Percentiles rank a stretch among this genome's conserved stretches.
phyloP scores from a whole-genome alignment of 2,329 filamentous ascomycete species.

The Scytalidium lignicola region DNA sequence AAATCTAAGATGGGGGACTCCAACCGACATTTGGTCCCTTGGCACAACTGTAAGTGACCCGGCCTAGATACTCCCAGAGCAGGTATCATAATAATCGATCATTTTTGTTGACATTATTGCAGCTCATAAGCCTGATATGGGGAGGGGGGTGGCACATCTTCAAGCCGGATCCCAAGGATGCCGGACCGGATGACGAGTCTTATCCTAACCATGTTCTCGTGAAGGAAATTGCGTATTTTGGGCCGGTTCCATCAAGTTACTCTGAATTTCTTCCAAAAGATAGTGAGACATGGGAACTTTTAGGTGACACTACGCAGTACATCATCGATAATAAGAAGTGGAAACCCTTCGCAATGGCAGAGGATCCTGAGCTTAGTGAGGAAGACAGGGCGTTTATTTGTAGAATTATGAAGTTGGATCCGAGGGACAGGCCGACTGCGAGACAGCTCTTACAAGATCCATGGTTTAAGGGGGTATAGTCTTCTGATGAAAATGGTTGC shows the following conservation, averaged over 20 bases:
- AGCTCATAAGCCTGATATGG: constrained; percentile 14
- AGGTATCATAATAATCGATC: no score
- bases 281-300: constrained; percentile 8
- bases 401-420: constrained; percentile 21
- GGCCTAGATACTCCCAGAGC: no score
- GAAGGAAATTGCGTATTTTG: constrained; percentile 13
- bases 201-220: constrained; percentile 13
- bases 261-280: constrained; percentile 11
- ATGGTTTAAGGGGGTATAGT: no score
- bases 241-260: constrained; percentile 13
- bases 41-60: constrained; percentile 12
- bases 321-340: constrained; percentile 11
- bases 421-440: constrained; percentile 21
- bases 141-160: constrained; percentile 14
- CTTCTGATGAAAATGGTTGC: no score
- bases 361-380: constrained; percentile 11
- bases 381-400: constrained; percentile 15
- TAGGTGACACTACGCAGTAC: constrained; percentile 11
- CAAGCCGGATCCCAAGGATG: constrained; percentile 11
- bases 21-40: constrained; percentile 20
- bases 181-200: constrained; percentile 10
- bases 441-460: constrained; percentile 16
- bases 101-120: background rate
- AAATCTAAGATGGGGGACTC: constrained; percentile 15
- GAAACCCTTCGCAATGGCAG: constrained; percentile 10